These are phyloP conservation scores for Neonothopanus nambi DNA, from an alignment of 1,284 basidiomycete species.

Conservation along the genomic window DNA sequence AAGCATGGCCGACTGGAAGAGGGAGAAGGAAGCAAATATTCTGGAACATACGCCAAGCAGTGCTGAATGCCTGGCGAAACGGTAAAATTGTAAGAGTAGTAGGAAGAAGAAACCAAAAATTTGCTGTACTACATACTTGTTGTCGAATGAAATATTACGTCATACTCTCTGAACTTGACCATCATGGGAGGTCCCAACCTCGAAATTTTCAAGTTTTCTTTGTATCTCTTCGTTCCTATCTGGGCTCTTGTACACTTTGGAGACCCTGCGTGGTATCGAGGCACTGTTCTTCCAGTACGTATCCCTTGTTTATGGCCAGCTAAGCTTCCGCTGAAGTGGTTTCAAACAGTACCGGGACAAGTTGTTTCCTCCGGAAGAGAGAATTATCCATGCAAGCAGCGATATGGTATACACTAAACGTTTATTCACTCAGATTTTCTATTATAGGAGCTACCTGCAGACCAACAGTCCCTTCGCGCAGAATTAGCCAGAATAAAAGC, in stretches of 20 bases:
- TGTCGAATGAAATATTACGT: no score
- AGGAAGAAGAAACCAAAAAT: slow-evolving; percentile 27
- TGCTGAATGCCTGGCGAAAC: slow-evolving; percentile 26
- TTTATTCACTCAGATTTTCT: neutral
- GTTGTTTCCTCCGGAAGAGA: slow-evolving; percentile 65
- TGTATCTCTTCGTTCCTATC: slow-evolving; percentile 90
- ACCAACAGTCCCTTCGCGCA: slow-evolving; percentile 60
- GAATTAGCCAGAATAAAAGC: slow-evolving; percentile 72
- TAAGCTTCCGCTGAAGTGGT: neutral
- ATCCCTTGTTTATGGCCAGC: neutral
- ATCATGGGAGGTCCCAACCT: slow-evolving; percentile 79
- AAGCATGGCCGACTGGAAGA: slow-evolving; percentile 40
- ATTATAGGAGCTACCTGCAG: slow-evolving; percentile 59
- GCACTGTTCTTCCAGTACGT: slow-evolving; percentile 79
- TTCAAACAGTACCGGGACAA: slow-evolving; percentile 66
- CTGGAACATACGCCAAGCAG: slow-evolving; percentile 67
- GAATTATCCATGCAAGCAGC: slow-evolving; percentile 50
- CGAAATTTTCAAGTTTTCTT: slow-evolving; percentile 86
- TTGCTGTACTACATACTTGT: no score
- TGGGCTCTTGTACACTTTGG: slow-evolving; percentile 85
- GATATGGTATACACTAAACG: neutral
- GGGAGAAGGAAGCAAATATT: slow-evolving; percentile 45
- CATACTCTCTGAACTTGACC: no score
- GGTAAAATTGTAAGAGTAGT: neutral
- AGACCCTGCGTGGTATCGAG: slow-evolving; percentile 85